Base-by-base conservation (phyloP, 352 stramenopile genomes). In the Elongisporangium anandrum region DNA sequence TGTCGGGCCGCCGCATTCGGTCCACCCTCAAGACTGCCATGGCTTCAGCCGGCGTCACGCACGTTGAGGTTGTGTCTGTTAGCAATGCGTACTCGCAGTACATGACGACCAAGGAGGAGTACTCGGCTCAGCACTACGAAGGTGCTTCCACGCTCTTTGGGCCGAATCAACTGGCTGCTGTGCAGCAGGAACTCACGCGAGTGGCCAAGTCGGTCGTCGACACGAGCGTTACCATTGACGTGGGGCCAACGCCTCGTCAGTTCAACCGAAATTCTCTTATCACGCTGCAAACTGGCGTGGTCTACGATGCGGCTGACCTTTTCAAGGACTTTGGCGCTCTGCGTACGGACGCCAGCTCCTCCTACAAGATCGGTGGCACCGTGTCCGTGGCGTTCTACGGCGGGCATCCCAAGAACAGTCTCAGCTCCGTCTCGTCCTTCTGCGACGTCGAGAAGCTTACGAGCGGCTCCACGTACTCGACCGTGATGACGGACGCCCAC, bases 141-240 rank as follows among this genome's bases (percentile, higher is more conserved):
- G 81, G 81, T 17, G 75, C 81, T 24, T 91, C 77, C 7, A 91
- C 81, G 13, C 66, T 88, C 15, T 90, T 90, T 34, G 81, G 80
- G 10, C 79, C 78, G 1, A 88, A 90, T 23, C 77, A 88, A 53
- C 55, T 91, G 6, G 65, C 54, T 15, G 81, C 73, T 2, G 55
- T 88, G n/a, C 72, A 83, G 49, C 76, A 90, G 38, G 74, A 88
- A 50, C 52, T 86, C 9, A 26, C 53, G 7, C 69, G 73, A 15
- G 75, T 84, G 1, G 70, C 72, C 0, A 51, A n/a, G 13, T 77
- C 71, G n/a, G 53, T 81, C 2, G 65, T 45, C 4, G 48, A 76
- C 26, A 38, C 66, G 3, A 60, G 54, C 1, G 22, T 75, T 6
- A 34, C 52, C 12, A 26, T 81, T 6, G 71, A 74, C 48, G 61